Conservation (phyloP, 169 alveolate species). For the Cryptosporidium muris region DNA sequence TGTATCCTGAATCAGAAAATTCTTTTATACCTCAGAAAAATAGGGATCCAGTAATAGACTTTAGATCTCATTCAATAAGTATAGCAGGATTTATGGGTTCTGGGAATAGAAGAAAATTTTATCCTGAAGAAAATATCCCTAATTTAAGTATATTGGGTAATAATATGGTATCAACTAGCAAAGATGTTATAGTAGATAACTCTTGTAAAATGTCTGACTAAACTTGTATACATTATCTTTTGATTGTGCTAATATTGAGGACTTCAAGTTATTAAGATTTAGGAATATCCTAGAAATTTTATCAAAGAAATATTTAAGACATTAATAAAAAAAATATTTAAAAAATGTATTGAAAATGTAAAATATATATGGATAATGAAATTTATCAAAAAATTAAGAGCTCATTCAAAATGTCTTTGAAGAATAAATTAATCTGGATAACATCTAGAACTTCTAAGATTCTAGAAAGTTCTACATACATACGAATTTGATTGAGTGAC, state of each 20-base stretch:
- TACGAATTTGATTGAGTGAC: slow-evolving; percentile 92
- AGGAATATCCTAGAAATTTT: too few species aligned
- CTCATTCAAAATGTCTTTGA: too few species aligned
- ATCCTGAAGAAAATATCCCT: slow-evolving; percentile 56
- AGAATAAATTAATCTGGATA: too few species aligned
- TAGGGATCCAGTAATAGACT: slow-evolving; percentile 34
- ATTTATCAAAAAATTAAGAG: too few species aligned
- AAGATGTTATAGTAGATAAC: slow-evolving; percentile 43
- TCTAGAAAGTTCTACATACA: slow-evolving; percentile 82
- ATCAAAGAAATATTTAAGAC: too few species aligned
- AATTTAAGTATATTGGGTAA: slow-evolving; percentile 44
- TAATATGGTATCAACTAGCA: slow-evolving; percentile 51
- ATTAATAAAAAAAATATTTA: too few species aligned
- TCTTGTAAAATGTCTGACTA: background rate
- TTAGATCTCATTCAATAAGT: slow-evolving; percentile 64
- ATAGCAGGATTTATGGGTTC: slow-evolving; percentile 71
- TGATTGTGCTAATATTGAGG: too few species aligned
- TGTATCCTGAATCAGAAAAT: slow-evolving; percentile 58
- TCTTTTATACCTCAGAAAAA: slow-evolving; percentile 52
- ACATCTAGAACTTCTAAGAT: background rate
- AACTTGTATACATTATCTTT: too few species aligned
- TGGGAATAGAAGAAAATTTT: slow-evolving; percentile 62
- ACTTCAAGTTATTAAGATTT: too few species aligned
- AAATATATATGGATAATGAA: too few species aligned
- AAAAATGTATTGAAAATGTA: too few species aligned